Evolutionary conservation across 192 early-diverging fungal genomes (phyloP).

Genomic region (Entomortierella lignicola): DNA sequence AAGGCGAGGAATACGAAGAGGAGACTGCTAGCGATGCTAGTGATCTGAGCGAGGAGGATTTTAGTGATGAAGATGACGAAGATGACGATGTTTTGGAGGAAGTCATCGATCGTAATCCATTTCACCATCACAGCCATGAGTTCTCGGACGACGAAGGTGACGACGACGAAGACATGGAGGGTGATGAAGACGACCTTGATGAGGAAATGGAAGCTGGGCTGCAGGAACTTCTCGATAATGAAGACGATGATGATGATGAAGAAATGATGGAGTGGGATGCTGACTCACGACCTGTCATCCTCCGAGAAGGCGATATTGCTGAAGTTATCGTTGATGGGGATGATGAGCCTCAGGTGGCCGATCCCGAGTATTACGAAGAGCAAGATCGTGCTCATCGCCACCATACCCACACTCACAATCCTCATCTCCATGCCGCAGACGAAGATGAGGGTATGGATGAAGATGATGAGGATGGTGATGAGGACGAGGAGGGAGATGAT

Average conservation of each 20-base stretch:
- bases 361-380: slow-evolving; percentile 61
- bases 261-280: slow-evolving; percentile 68
- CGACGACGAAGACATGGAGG: slow-evolving; percentile 59
- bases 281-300: slow-evolving; percentile 59
- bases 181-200: slow-evolving; percentile 64
- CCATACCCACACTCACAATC: slow-evolving; percentile 53
- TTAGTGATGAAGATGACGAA: slow-evolving; percentile 65
- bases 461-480: slow-evolving; percentile 69
- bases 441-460: slow-evolving; percentile 67
- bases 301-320: slow-evolving; percentile 55
- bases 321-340: slow-evolving; percentile 64
- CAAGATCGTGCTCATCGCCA: slow-evolving; percentile 57
- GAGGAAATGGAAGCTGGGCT: slow-evolving; percentile 55
- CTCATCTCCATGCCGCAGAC: slow-evolving; percentile 64
- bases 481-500: slow-evolving; percentile 61
- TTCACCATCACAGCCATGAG: slow-evolving; percentile 53
- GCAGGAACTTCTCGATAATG: slow-evolving; percentile 58
- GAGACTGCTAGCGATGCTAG: slow-evolving; percentile 73
- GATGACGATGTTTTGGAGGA: slow-evolving; percentile 74
- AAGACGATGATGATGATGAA: slow-evolving; percentile 66
- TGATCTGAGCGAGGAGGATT: slow-evolving; percentile 66
- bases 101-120: slow-evolving; percentile 57
- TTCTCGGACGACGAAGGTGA: slow-evolving; percentile 64
- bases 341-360: slow-evolving; percentile 65
- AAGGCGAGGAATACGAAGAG: slow-evolving; percentile 77